phyloP scores from a whole-genome alignment of 306 rosid species.

The Adenanthera pavonina region DNA sequence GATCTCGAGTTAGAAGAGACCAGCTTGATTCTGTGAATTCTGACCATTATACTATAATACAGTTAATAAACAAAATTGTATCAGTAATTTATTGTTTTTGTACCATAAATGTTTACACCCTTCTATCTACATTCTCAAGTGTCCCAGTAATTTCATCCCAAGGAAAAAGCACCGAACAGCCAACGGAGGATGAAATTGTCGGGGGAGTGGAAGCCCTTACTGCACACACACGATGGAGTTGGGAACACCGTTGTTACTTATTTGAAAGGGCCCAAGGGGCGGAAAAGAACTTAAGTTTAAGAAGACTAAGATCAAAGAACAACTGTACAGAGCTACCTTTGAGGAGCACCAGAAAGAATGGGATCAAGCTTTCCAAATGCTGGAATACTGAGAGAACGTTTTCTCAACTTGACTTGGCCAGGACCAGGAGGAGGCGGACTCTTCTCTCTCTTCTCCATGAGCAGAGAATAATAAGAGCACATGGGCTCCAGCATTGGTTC shows the following conservation, averaged over 20 bases:
- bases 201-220: conserved; percentile 18
- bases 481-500: conserved; percentile 50
- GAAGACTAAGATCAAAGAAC: neutral
- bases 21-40: conserved; percentile 9
- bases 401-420: conserved; percentile 55
- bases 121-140: neutral
- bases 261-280: neutral
- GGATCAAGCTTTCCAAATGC: conserved; percentile 57
- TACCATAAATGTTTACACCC: conserved; percentile 19
- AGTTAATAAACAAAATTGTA: conserved; percentile 35
- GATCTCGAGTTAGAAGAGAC: conserved; percentile 9
- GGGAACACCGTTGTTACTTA: neutral
- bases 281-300: neutral
- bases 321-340: conserved; percentile 39
- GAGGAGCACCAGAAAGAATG: conserved; percentile 64
- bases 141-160: conserved; percentile 1
- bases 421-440: conserved; percentile 44
- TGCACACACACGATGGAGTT: neutral
- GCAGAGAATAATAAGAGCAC: conserved; percentile 53
- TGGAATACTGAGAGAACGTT: conserved; percentile 73
- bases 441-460: conserved; percentile 49
- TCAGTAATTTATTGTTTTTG: neutral
- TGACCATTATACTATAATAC: neutral
- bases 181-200: neutral
- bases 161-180: conserved; percentile 9